Conservation (phyloP, 495 filamentous ascomycete genomes). For the Aspergillus carlsbadensis region DNA sequence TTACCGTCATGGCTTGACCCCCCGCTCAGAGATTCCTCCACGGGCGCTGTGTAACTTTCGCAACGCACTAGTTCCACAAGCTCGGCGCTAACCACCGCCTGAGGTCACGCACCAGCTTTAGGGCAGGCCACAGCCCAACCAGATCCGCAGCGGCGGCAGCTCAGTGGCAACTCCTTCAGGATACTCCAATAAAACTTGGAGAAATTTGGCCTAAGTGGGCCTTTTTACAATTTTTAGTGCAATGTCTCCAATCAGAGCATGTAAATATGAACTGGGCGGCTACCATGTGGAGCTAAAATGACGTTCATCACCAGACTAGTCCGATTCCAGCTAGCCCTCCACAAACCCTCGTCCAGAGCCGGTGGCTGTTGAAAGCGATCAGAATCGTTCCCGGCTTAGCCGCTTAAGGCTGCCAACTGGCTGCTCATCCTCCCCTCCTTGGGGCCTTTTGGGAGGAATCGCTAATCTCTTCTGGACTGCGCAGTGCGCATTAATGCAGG, state of each 20-base stretch:
- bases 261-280: constrained; percentile 13
- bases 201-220: constrained; percentile 11
- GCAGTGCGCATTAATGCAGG: constrained; percentile 4
- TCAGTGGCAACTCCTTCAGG: constrained; percentile 26
- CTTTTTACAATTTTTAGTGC: constrained; percentile 16
- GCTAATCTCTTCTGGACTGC: background rate
- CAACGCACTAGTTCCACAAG: constrained; percentile 11
- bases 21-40: background rate
- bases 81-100: constrained; percentile 19
- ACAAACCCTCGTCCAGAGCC: background rate
- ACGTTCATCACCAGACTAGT: constrained; percentile 18
- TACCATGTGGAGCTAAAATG: constrained; percentile 17
- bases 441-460: constrained; percentile 3
- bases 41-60: constrained; percentile 15
- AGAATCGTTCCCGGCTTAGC: constrained; percentile 8
- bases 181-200: constrained; percentile 20
- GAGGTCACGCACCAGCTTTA: constrained; percentile 37
- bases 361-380: constrained; percentile 9
- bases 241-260: constrained; percentile 11
- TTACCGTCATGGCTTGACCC: background rate
- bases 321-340: constrained; percentile 1
- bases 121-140: constrained; percentile 20
- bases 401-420: constrained; percentile 14
- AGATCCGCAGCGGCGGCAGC: constrained; percentile 18
- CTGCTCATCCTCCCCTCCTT: constrained; percentile 1